Evolutionary conservation across 139 green algal species (phyloP), one percentile per base, ranked within the genome.

Genomic region (Chlamydomonas eustigma): DNA sequence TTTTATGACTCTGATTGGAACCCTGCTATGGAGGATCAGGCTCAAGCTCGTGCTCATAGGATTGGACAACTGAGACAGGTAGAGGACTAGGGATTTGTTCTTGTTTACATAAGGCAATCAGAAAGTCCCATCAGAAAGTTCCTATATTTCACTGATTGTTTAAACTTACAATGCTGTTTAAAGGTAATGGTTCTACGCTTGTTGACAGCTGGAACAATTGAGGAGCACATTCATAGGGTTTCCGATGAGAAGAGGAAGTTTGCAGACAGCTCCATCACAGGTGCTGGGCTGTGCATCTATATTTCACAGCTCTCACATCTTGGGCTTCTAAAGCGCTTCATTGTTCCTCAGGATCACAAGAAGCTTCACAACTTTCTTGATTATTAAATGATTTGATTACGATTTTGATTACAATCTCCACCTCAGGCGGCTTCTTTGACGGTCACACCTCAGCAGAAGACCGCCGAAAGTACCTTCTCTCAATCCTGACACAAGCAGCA

Each of bases 31-130:
- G 58, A 78, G 73, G 80, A 94, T 33, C 93, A 98, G 81, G 93
- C 95, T 4, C 96, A 98, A 88, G 94, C 95, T 2, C 87, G 95
- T 22, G 94, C 90, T 44, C 92, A 98, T 81, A 92, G 94, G 80
- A 97, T 98, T 70, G 94, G 94, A 2, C 89, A 94, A 80, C 71
- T 71, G 2, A 85, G 80, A 8, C 80, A 97, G 66, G 93, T 97
- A n/a, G 51, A 52, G 18, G 8, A 28, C 18, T 68, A 6, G 12
- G 6, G 34, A 37, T 25, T 33, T 4, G 4, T 8, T 25, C 6
- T 68, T 28, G 52, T 28, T n/a, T n/a, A n/a, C n/a, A n/a, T n/a
- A n/a, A n/a, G n/a, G n/a, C n/a, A n/a, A n/a, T n/a, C n/a, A n/a
- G n/a, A n/a, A n/a, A n/a, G n/a, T n/a, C n/a, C n/a, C n/a, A n/a